phyloP scores from a whole-genome alignment of 2,329 filamentous ascomycete genomes.

The Sordariomycetes sp. region DNA sequence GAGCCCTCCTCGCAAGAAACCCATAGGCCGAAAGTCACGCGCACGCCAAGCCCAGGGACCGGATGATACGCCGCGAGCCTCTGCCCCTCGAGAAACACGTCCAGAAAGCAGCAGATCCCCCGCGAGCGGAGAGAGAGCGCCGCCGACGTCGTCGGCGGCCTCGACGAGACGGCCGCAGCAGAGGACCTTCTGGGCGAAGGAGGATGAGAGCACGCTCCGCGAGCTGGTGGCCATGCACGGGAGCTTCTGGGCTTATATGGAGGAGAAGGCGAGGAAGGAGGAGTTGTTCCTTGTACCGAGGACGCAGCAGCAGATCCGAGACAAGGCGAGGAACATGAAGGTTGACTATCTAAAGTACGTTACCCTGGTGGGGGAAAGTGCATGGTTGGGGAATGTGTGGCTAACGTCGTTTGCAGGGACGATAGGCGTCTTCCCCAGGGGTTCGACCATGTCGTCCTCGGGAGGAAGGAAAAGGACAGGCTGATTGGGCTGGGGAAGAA shows the following conservation, averaged over 20 bases:
- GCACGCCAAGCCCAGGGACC: neutral
- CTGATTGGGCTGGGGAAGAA: slow-evolving; percentile 31
- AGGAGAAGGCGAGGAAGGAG: slow-evolving; percentile 6
- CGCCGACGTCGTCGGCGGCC: neutral
- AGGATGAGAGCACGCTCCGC: slow-evolving; percentile 6
- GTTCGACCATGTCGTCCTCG: slow-evolving; percentile 36
- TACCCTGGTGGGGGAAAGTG: too few species aligned
- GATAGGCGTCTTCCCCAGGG: slow-evolving; percentile 28
- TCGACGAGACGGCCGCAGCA: slow-evolving; percentile 7
- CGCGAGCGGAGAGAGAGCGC: neutral
- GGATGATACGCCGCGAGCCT: neutral
- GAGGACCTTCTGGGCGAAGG: slow-evolving; percentile 12
- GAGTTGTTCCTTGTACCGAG: slow-evolving; percentile 15
- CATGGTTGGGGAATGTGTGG: too few species aligned
- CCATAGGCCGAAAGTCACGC: neutral
- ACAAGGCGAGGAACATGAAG: slow-evolving; percentile 45
- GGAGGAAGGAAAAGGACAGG: slow-evolving; percentile 31
- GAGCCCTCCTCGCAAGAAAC: neutral
- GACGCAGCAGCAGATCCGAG: slow-evolving; percentile 41
- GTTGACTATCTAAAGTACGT: slow-evolving; percentile 32
- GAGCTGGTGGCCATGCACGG: slow-evolving; percentile 7
- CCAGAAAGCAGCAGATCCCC: too few species aligned
- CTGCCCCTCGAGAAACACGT: neutral
- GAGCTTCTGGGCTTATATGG: slow-evolving; percentile 8
- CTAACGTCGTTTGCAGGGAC: slow-evolving; percentile 11